phyloP scores from a whole-genome alignment of 2,329 filamentous ascomycete species.

The Aspergillus fijiensis region DNA sequence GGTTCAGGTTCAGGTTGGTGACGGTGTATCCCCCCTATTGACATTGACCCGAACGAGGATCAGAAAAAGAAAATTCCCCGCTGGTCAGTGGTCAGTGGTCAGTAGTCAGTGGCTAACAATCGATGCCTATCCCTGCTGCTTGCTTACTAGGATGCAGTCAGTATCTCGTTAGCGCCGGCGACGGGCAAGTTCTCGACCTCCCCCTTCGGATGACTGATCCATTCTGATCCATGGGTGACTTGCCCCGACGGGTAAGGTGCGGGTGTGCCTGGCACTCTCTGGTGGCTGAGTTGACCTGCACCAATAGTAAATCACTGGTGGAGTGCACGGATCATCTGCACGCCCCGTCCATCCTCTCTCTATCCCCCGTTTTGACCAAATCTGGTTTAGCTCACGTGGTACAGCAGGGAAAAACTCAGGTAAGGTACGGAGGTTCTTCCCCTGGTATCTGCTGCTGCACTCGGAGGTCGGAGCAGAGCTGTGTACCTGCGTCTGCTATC shows the following conservation, averaged over 20 bases:
- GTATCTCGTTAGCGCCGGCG: conserved; percentile 1
- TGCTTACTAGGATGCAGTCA: not conserved
- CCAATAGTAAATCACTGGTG: not conserved
- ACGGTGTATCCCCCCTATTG: not conserved
- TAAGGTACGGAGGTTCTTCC: not conserved
- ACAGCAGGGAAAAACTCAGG: not conserved
- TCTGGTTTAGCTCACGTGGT: not conserved
- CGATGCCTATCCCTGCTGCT: not conserved
- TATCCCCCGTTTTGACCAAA: not conserved
- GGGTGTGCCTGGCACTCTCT: conserved; percentile 1
- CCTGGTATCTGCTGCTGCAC: not conserved
- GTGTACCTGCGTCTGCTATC: not conserved
- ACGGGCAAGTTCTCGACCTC: conserved; percentile 2
- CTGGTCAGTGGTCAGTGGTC: not conserved
- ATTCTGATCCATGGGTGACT: not conserved
- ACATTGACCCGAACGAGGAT: not conserved
- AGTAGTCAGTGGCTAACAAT: not conserved
- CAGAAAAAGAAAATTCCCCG: not conserved
- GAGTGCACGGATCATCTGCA: conserved; percentile 11
- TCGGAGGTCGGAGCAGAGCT: not conserved
- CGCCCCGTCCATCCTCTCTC: not conserved
- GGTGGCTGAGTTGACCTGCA: conserved; percentile 9
- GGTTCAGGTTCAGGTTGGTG: too few species aligned
- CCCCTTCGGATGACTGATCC: not conserved
- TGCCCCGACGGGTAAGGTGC: conserved; percentile 1